A percentile compares a stretch with the other conserved stretches of the same genome.
Evolutionary conservation across 2,329 filamentous ascomycete species (phyloP).

Genomic region (Penicillium sp.): DNA sequence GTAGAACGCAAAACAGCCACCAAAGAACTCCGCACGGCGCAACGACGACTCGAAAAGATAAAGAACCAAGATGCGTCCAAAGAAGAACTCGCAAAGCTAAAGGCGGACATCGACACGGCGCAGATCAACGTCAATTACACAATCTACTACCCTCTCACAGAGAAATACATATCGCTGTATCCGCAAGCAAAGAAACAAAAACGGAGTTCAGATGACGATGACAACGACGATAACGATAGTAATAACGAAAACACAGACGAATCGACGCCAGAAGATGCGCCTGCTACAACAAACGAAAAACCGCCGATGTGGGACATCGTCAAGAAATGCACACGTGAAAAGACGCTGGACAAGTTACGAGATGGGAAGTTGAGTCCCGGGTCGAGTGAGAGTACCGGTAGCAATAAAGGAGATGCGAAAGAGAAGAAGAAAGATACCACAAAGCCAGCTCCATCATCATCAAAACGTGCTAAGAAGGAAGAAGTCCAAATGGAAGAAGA

Average conservation of each 20-base stretch:
- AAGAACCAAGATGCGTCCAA: conserved; percentile 23
- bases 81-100: conserved; percentile 25
- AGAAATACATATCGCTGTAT: conserved; percentile 58
- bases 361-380: conserved; percentile 36
- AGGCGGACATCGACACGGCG: conserved; percentile 42
- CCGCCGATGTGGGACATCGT: conserved; percentile 44
- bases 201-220: neutral
- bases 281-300: conserved; percentile 24
- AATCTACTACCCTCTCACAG: conserved; percentile 57
- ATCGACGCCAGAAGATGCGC: neutral
- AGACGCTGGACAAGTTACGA: conserved; percentile 39
- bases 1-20: conserved; percentile 41
- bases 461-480: conserved; percentile 3
- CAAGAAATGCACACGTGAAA: conserved; percentile 42
- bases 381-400: neutral
- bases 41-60: conserved; percentile 36
- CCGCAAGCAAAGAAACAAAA: conserved; percentile 32
- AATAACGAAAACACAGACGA: conserved; percentile 14
- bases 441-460: neutral
- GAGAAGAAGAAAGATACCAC: conserved; percentile 7
- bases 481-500: conserved; percentile 13
- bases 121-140: conserved; percentile 62
- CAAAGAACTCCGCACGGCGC: conserved; percentile 33
- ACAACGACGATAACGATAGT: neutral
- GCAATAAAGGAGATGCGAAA: conserved; percentile 16